Percentiles rank a stretch among this genome's conserved stretches.
Conservation (phyloP, 805 yeast species). For the Nakazawaea molendinolei region DNA sequence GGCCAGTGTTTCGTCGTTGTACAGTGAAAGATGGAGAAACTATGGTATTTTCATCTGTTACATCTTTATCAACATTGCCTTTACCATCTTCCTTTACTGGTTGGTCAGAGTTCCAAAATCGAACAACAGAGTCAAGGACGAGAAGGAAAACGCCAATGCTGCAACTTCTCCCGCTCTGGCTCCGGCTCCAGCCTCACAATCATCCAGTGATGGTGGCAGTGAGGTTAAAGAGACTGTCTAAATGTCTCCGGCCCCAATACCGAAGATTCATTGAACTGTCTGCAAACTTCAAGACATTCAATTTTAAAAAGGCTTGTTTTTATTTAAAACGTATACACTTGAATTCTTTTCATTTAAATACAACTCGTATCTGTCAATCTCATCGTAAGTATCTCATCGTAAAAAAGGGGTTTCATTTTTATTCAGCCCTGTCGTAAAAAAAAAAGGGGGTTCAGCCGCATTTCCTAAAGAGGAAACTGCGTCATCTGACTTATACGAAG, state of each 20-base stretch:
- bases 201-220: constrained; percentile 1
- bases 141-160: constrained; percentile 3
- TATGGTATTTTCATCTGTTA: constrained; percentile 49
- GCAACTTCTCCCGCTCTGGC: neutral
- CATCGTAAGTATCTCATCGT: no score
- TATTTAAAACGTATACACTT: neutral
- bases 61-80: constrained; percentile 33
- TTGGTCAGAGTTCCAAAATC: constrained; percentile 32
- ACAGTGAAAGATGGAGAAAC: constrained; percentile 45
- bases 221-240: neutral
- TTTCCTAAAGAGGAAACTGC: no score
- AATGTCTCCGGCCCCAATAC: neutral
- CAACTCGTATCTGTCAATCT: no score
- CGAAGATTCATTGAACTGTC: no score
- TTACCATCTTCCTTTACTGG: constrained; percentile 32
- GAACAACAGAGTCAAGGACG: constrained; percentile 14
- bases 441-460: no score
- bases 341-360: no score
- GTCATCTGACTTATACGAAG: no score
- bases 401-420: no score
- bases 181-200: neutral
- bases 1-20: constrained; percentile 33
- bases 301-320: no score
- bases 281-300: no score
- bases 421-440: no score